Evolutionary conservation across 139 green algal species (phyloP).

Genomic region (Chlorella ohadii): DNA sequence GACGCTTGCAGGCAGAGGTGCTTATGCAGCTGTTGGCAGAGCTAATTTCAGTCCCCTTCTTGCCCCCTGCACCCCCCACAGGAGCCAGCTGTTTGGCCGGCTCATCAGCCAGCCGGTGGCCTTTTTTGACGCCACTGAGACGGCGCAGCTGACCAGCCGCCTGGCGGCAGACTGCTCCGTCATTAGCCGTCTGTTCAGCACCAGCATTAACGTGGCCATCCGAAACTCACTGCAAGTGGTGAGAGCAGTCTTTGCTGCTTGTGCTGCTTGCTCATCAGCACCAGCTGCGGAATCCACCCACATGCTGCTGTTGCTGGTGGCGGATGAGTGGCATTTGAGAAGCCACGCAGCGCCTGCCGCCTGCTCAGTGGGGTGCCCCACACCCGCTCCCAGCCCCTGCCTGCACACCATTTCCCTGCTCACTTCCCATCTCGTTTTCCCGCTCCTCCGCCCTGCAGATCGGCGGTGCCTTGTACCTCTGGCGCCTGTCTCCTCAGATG

Average conservation of each 20-base stretch:
- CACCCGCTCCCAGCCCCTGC: too few species aligned
- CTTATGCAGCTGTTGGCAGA: too few species aligned
- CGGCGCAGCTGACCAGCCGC: conserved; percentile 69
- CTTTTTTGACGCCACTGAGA: conserved; percentile 64
- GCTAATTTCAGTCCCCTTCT: too few species aligned
- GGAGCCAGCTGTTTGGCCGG: conserved; percentile 61
- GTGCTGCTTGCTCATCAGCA: neutral
- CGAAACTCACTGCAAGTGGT: conserved; percentile 68
- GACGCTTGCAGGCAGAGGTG: too few species aligned
- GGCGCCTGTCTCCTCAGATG: conserved; percentile 66
- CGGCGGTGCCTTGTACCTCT: conserved; percentile 78
- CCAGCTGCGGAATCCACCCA: too few species aligned
- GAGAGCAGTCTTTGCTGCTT: neutral
- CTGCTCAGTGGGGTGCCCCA: too few species aligned
- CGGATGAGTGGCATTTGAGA: too few species aligned
- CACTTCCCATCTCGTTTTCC: too few species aligned
- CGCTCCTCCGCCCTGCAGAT: neutral
- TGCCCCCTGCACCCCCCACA: conserved; percentile 24
- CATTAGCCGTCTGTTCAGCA: conserved; percentile 75
- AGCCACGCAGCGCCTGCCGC: too few species aligned
- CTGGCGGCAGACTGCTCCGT: conserved; percentile 76
- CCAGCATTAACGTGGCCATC: conserved; percentile 86
- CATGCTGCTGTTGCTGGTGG: too few species aligned
- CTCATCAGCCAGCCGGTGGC: conserved; percentile 53
- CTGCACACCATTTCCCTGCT: too few species aligned